phyloP scores from a whole-genome alignment of 2,329 filamentous ascomycete genomes.

The Thermothelomyces thermophilus region DNA sequence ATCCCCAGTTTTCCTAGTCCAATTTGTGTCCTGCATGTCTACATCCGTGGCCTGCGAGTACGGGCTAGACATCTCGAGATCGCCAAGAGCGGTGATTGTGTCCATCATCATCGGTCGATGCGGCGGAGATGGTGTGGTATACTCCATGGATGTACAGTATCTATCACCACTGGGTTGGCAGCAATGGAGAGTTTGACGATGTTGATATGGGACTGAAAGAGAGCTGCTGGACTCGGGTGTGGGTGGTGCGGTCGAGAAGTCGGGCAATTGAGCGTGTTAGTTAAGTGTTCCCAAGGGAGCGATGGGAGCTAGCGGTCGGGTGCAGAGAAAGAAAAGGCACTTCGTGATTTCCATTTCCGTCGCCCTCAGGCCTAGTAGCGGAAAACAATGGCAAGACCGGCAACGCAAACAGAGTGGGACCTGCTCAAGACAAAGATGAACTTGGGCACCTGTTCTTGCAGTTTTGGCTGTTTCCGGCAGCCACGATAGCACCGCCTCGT shows the following conservation, averaged over 20 bases:
- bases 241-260: not conserved
- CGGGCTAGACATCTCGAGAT: not conserved
- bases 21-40: not conserved
- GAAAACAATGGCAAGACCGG: constrained; percentile 4
- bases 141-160: not conserved
- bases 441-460: not conserved
- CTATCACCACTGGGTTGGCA: not conserved
- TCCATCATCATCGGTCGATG: not conserved
- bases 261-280: not conserved
- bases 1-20: not conserved
- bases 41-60: not conserved
- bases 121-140: not conserved
- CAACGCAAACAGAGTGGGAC: constrained; percentile 7
- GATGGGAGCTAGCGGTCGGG: too few relatives aligned
- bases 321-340: too few relatives aligned
- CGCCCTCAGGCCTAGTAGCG: not conserved
- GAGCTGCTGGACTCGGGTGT: not conserved
- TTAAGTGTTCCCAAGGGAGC: not conserved
- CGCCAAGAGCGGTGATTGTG: not conserved
- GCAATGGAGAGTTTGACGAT: not conserved
- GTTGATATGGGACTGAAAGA: not conserved
- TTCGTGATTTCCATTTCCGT: not conserved
- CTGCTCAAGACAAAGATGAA: constrained; percentile 9
- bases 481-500: constrained; percentile 6
- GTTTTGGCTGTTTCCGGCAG: constrained; percentile 11